These are phyloP conservation scores for Apiotrichum montevideense DNA, from an alignment of 1,284 basidiomycete genomes.

Conservation along the genomic window DNA sequence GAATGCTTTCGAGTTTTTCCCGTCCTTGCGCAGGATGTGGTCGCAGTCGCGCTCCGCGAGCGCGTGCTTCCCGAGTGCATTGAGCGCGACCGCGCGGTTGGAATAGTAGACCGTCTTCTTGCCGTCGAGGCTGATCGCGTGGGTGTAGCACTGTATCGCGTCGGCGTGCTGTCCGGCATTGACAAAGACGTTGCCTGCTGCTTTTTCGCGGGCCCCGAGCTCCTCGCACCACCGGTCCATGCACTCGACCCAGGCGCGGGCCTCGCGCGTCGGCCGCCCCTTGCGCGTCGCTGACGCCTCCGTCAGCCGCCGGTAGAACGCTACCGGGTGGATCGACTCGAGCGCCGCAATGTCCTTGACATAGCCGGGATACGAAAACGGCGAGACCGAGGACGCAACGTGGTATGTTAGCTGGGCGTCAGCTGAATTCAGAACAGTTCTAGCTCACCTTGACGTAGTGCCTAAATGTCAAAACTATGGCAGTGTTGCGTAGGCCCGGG, in stretches of 20 bases:
- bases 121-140: conserved; percentile 45
- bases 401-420: conserved; percentile 30
- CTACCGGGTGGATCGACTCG: conserved; percentile 40
- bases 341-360: conserved; percentile 38
- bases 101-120: conserved; percentile 48
- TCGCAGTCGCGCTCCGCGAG: conserved; percentile 44
- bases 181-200: conserved; percentile 42
- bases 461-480: conserved; percentile 44
- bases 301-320: conserved; percentile 42
- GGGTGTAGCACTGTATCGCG: conserved; percentile 43
- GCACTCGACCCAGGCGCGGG: conserved; percentile 41
- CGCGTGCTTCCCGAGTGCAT: conserved; percentile 37
- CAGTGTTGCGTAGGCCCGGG: conserved; percentile 40
- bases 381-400: conserved; percentile 38
- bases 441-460: conserved; percentile 45
- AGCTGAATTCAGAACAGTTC: no score
- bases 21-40: conserved; percentile 37
- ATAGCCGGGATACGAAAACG: conserved; percentile 43
- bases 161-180: conserved; percentile 30
- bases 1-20: conserved; percentile 45
- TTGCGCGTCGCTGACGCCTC: conserved; percentile 33
- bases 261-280: conserved; percentile 14
- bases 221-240: conserved; percentile 48
- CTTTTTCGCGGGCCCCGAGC: conserved; percentile 44
- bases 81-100: conserved; percentile 46